Base-by-base conservation (phyloP, 2,329 filamentous ascomycete genomes). In the Talaromyces amestolkiae region DNA sequence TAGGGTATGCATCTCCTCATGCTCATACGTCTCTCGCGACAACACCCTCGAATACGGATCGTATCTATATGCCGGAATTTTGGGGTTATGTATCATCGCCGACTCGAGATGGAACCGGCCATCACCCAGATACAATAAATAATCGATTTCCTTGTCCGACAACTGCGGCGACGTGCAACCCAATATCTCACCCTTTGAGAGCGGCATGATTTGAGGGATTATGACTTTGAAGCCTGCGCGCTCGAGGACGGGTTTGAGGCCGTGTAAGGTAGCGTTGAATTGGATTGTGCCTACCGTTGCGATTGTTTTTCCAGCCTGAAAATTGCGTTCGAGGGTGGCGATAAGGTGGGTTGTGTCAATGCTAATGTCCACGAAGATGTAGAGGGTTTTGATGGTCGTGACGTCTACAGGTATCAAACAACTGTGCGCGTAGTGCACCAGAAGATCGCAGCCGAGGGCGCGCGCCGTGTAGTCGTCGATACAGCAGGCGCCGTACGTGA, bases 81-180 rank as follows among this genome's bases (percentile, higher is more conserved):
- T 80, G 0, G 96, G 95, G 79, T 99, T 99, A 75, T 98, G 95
- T 70, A 99, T 99, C 94, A 99, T 99, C 73, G 96, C 94, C 73
- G 92, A 96, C 79, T 99, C 95, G 51, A 99, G 89, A 76, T 99
- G 95, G 82, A 97, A 97, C 66, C 93, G 87, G 13, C 93, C 93
- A 74, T 97, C 93, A 56, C 93, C 93, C 15, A 97, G 87, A 76
- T 97, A 97, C 1, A 97, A 82, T 54, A 97, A 89, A 68, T 92
- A 79, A 74, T 96, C 91, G 24, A 93, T 86, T 43, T 83, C 81
- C 45, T 79, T 72, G n/a, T 81, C 74, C 15, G 82, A 72, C n/a
- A 94, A 82, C 24, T 85, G 85, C 0, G 95, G 95, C 0, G 93
- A 96, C 8, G 95, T 99, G 77, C 95, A 99, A n/a, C 95, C 95